Base-by-base conservation (phyloP, 1,139 yeast genomes). In the Pichia sp. region DNA sequence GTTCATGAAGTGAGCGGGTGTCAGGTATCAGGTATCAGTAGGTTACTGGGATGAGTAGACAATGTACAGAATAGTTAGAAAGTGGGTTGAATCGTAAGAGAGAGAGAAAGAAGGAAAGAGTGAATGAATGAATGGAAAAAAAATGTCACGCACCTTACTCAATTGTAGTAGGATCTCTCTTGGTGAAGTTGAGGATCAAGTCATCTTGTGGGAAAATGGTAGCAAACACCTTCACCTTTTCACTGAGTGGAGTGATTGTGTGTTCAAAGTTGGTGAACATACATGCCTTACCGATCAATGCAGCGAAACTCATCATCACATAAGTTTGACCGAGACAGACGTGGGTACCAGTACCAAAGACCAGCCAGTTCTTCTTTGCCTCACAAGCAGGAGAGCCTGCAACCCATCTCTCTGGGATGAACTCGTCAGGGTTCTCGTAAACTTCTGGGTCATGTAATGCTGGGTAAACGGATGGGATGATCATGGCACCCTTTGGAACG, bases 181-280 rank as follows among this genome's bases (percentile, higher is more conserved):
- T 64, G 39, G 71, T 68, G 70, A 88, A 88, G 53, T 77, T 68
- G 59, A 91, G 65, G 51, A 85, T 74, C 58, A 94, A 77, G 59
- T 88, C 96, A 63, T 91, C 98, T 60, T 85, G 78, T 24, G 98
- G 98, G 83, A 91, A 91, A 56, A 91, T 87, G 21, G 98, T 91
- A 25, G 98, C 98, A 60, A 91, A 91, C 27, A 91, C 97, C 56
- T 87, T 85, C 54, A 91, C 86, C 55, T 86, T 79, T 64, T 91
- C 98, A 46, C 93, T 79, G 52, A 77, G 66, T 30, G 77, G 81
- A 19, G 98, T 91, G 38, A 79, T 75, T 51, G 78, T 74, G 59
- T 91, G 98, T 43, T 72, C 63, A 64, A 91, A 74, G 59, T 91
- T 91, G 38, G 88, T 72, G 50, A 73, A 66, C 74, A 91, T 62